Evolutionary conservation across 148 eudicot species (phyloP).

Genomic region (Fagopyrum tataricum): DNA sequence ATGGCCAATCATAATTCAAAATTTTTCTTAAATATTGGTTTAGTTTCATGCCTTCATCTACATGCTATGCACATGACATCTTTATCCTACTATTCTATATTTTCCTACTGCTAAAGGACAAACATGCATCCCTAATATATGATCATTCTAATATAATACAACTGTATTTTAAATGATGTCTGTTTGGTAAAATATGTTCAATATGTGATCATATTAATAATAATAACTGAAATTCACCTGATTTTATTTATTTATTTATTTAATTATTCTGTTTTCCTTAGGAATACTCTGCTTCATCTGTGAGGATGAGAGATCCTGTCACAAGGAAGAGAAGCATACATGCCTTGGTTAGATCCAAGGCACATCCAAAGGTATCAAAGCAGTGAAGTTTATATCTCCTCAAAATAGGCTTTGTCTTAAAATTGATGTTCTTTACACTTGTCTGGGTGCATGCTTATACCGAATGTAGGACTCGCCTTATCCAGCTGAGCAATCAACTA

Average conservation of each 20-base stretch:
- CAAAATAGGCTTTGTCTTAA: background rate
- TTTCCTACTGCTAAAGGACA: background rate
- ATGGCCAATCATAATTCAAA: background rate
- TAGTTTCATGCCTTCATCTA: constrained; percentile 7
- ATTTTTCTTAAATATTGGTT: background rate
- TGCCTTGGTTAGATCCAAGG: constrained; percentile 27
- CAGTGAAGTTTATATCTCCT: background rate
- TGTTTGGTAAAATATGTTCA: background rate
- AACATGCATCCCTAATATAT: background rate
- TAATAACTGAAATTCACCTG: constrained; percentile 5
- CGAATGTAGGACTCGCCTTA: constrained; percentile 44
- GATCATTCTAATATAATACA: too few relatives aligned
- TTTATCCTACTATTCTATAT: background rate
- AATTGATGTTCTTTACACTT: background rate
- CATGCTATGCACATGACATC: background rate
- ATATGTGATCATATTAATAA: background rate
- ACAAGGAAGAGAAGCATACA: constrained; percentile 31
- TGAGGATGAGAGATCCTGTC: constrained; percentile 39
- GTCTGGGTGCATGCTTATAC: constrained; percentile 10
- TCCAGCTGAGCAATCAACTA: constrained; percentile 50
- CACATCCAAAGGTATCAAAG: constrained; percentile 26
- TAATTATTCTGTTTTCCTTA: constrained; percentile 21
- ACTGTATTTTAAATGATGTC: background rate
- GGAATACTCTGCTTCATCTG: constrained; percentile 50
- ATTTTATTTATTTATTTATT: too few relatives aligned